Base-by-base conservation (phyloP, 208 protist species). In the Crithidia mellificae region DNA sequence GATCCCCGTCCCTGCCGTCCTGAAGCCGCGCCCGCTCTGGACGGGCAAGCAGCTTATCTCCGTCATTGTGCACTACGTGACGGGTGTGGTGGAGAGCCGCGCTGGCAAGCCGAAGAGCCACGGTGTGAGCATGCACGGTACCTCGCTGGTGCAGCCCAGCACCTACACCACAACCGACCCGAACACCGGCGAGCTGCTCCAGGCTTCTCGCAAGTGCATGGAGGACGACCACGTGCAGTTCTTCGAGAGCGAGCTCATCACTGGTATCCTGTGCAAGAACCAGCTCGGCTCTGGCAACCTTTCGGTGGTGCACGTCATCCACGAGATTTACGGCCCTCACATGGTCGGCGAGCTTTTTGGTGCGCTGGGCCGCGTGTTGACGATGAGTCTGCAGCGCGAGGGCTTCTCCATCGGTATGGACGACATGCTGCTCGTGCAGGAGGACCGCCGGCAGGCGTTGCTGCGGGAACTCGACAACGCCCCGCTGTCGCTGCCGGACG, bases 361-460 rank as follows among this genome's bases (percentile, higher is more conserved):
- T 24, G 79, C 90, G 19, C 76, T 99, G 17, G 93, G 97, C 24
- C 80, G 98, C 59, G 78, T 99, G 46, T 96, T 99, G 59, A 99
- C 97, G 27, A 71, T 78, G 39, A 99, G 89, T 65, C 79, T 99
- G 39, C 95, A 99, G 78, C 81, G 75, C 14, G 78, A 98, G 68
- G 98, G 98, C 25, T 98, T 99, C 76, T 99, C 98, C 9, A 98
- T 99, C 76, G 97, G 98, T 66, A 96, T 99, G 58, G 98, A 98
- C 64, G 99, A 99, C 79, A 88, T 99, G 77, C 56, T 96, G n/a
- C 83, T 99, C 17, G 87, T 78, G 19, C 50, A 81, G 25, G 86
- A 96, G 61, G 58, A 68, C n/a, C 81, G 88, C 32, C 90, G 88
- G 8, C 67, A 32, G 27, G 49, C 83, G 63, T 71, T 95, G 67